Evolutionary conservation across 306 rosid species (phyloP).

Genomic region (Pyrus communis): DNA sequence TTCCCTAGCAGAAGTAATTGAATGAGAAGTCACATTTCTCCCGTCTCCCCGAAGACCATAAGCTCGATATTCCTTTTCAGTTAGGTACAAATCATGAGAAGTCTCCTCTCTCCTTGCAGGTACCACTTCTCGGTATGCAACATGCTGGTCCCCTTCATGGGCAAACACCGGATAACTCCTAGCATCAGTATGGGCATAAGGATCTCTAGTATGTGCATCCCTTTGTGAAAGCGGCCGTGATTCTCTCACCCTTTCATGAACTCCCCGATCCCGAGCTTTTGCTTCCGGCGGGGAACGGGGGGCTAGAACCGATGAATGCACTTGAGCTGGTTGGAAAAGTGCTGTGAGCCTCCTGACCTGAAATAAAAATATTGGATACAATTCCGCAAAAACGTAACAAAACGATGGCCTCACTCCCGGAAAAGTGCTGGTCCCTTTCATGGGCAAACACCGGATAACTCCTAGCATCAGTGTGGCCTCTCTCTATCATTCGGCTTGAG

Average conservation of each 20-base stretch:
- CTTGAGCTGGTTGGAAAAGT: no score
- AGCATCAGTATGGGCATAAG: slow-evolving; percentile 22
- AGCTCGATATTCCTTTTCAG: slow-evolving; percentile 53
- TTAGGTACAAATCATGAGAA: slow-evolving; percentile 40
- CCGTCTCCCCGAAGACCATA: slow-evolving; percentile 58
- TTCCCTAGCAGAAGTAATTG: slow-evolving; percentile 20
- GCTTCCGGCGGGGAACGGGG: no score
- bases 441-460: slow-evolving; percentile 24
- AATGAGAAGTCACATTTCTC: slow-evolving; percentile 29
- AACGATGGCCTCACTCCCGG: no score
- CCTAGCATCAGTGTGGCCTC: slow-evolving; percentile 16
- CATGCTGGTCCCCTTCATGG: slow-evolving; percentile 38
- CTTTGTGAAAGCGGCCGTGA: no score
- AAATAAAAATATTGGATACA: no score
- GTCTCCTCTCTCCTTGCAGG: slow-evolving; percentile 35
- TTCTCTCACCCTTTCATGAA: no score
- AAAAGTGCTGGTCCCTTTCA: slow-evolving; percentile 43
- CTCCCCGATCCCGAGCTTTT: no score
- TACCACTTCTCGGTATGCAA: slow-evolving; percentile 17
- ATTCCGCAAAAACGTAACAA: no score
- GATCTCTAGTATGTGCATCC: no score
- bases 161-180: slow-evolving; percentile 24
- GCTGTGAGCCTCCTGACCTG: no score
- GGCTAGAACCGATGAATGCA: no score
- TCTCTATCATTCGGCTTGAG: no score